A percentile compares a stretch with the other conserved stretches of the same genome.
Evolutionary conservation across 2,329 filamentous ascomycete species (phyloP).

Genomic region (Huntiella abstrusa): DNA sequence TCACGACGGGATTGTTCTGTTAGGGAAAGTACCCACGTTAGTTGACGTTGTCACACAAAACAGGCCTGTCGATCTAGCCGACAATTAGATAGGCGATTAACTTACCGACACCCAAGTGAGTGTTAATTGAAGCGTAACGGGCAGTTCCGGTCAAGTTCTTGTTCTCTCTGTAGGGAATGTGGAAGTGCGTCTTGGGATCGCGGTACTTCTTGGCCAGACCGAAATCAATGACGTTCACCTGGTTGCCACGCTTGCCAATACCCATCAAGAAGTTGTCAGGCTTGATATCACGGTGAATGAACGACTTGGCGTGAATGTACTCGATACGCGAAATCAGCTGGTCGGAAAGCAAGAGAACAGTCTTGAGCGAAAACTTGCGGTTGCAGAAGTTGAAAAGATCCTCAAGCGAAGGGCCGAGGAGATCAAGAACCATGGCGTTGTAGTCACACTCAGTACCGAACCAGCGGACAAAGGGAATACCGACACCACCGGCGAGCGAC

Average conservation of each 20-base stretch:
- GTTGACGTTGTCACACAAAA: background rate
- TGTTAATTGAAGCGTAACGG: slow-evolving; percentile 98
- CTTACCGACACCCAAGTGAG: slow-evolving; percentile 79
- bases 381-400: slow-evolving; percentile 99
- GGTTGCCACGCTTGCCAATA: slow-evolving; percentile 96
- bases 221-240: slow-evolving; percentile 98
- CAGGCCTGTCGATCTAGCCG: background rate
- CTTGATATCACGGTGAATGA: slow-evolving; percentile 99
- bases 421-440: slow-evolving; percentile 98
- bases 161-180: slow-evolving; percentile 99
- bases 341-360: slow-evolving; percentile 84
- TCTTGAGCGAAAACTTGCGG: slow-evolving; percentile 98
- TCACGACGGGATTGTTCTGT: slow-evolving; percentile 90
- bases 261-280: slow-evolving; percentile 99
- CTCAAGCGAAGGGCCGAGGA: slow-evolving; percentile 86
- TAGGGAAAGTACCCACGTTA: background rate
- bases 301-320: slow-evolving; percentile 98
- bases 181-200: slow-evolving; percentile 98
- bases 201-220: slow-evolving; percentile 99
- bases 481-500: slow-evolving; percentile 83
- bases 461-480: slow-evolving; percentile 97
- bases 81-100: slow-evolving; percentile 13
- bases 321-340: slow-evolving; percentile 98
- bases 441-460: slow-evolving; percentile 99
- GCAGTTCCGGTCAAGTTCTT: slow-evolving; percentile 99